Evolutionary conservation across 192 early-diverging fungal species (phyloP).

Genomic region (Coemansia aciculifera): DNA sequence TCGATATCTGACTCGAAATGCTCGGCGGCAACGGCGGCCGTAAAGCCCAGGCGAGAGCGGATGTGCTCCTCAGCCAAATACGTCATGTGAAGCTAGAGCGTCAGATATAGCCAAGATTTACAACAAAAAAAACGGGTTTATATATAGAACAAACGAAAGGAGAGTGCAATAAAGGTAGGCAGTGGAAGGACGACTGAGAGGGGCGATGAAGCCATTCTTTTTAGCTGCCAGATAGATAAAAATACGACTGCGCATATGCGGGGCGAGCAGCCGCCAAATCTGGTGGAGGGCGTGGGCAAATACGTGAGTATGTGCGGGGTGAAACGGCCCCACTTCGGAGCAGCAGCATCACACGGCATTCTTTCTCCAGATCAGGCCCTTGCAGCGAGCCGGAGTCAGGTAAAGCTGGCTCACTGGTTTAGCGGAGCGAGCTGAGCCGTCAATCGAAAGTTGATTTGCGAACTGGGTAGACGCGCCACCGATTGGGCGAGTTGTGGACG

Average conservation of each 20-base stretch:
- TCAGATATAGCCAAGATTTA: neutral
- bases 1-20: neutral
- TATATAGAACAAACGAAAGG: neutral
- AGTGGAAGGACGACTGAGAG: no score
- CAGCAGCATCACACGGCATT: neutral
- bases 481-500: neutral
- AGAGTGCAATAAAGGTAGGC: neutral
- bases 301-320: neutral
- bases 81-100: neutral
- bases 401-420: neutral
- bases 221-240: neutral
- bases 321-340: neutral
- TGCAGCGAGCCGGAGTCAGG: conserved; percentile 1
- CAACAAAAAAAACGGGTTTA: neutral
- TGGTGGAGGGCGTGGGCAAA: neutral
- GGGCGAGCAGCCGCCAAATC: neutral
- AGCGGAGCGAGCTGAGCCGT: neutral
- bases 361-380: neutral
- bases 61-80: neutral
- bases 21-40: neutral
- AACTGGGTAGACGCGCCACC: neutral
- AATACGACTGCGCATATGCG: neutral
- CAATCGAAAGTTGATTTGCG: neutral
- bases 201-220: neutral
- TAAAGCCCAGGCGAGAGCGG: neutral